Evolutionary conservation across 2,329 filamentous ascomycete genomes (phyloP).

Genomic region (Conoideocrella luteorostrata): DNA sequence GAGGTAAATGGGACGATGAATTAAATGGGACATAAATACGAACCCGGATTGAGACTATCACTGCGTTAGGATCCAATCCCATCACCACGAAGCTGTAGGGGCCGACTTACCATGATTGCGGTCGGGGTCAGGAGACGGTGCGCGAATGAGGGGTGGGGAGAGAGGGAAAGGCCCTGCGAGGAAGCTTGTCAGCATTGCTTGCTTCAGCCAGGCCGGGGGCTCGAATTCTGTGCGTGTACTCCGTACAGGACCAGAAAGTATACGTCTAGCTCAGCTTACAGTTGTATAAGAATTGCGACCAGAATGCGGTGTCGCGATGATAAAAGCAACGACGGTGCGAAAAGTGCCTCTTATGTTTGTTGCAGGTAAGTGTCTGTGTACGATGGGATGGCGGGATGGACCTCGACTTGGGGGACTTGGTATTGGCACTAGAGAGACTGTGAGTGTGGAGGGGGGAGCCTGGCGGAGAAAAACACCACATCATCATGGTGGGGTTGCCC

Average conservation of each 20-base stretch:
- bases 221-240: too few species aligned
- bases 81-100: slow-evolving; percentile 6
- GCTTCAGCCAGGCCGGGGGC: too few species aligned
- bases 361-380: slow-evolving; percentile 2
- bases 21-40: slow-evolving; percentile 32
- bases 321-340: not conserved
- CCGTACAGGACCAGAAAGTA: not conserved
- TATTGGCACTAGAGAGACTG: slow-evolving; percentile 6
- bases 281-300: slow-evolving; percentile 1
- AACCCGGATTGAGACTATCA: slow-evolving; percentile 63
- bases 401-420: slow-evolving; percentile 3
- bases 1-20: too few species aligned
- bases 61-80: slow-evolving; percentile 1
- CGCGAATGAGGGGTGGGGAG: slow-evolving; percentile 18
- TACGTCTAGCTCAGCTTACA: not conserved
- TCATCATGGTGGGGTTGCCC: slow-evolving; percentile 25
- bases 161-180: slow-evolving; percentile 10
- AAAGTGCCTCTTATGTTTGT: slow-evolving; percentile 12
- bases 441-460: slow-evolving; percentile 17
- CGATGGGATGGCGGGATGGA: not conserved
- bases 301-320: slow-evolving; percentile 6
- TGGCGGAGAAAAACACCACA: slow-evolving; percentile 26
- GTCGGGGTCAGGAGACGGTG: slow-evolving; percentile 23
- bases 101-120: slow-evolving; percentile 34
- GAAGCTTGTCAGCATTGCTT: slow-evolving; percentile 3